Evolutionary conservation across 306 rosid species (phyloP), one percentile per base, ranked within the genome.

Genomic region (Mimosa bimucronata): DNA sequence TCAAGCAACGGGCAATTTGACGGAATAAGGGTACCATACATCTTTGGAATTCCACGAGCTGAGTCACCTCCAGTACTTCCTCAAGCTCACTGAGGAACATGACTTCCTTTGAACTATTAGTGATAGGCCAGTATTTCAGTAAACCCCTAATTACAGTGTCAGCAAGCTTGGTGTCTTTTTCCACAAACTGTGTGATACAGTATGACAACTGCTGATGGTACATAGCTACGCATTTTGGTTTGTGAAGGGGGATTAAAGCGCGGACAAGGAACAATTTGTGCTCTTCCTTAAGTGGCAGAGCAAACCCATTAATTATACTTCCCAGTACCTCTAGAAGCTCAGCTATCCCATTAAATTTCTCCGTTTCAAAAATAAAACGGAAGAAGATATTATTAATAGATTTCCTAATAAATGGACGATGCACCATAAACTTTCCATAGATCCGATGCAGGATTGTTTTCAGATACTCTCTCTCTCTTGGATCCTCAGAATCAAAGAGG

Each of bases 321-420:
- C 94, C 94, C 87, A 90, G 78, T 74, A 90, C 89, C 85, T 90
- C 94, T 69, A 90, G 83, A 81, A 90, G 87, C 80, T 90, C 94
- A 42, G 91, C 90, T 73, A 90, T 86, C 52, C 91, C 94, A 48
- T 86, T 90, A 75, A 88, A 89, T 82, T 84, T 88, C 77, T 88
- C 94, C 2, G 89, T 90, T 80, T 90, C 92, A 26, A 88, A 88
- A 74, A 90, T 83, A 79, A 88, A 90, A 62, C 78, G 30, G 77
- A 79, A 87, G 86, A 90, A 86, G 62, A 88, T 87, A 67, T 88
- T 88, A 82, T 88, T 88, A 83, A 90, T 86, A n/a, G 81, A 82
- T 85, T 88, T 90, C 86, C 92, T 86, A 64, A 90, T 88, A 67
- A 88, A 90, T 30, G 92, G 92, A 57, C 94, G 92, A 78, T 88